These are phyloP conservation scores for Escovopsis sp. DNA, from an alignment of 2,329 filamentous ascomycete species.

Conservation along the genomic window DNA sequence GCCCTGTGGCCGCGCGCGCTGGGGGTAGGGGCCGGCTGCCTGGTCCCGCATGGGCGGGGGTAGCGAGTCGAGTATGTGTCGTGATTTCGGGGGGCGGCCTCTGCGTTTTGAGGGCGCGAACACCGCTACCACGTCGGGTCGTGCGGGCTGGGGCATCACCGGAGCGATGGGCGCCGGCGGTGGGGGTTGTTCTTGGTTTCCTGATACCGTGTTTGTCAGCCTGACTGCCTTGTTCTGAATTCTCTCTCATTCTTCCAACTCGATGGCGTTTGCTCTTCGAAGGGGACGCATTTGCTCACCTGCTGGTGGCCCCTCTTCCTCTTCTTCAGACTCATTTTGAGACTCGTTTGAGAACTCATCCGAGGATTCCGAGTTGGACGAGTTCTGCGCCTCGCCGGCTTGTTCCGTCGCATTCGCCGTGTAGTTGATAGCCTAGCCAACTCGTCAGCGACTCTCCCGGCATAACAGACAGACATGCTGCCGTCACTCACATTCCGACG, in stretches of 20 bases:
- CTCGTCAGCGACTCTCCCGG: slow-evolving; percentile 7
- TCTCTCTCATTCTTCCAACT: too few species aligned
- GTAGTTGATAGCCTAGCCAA: slow-evolving; percentile 20
- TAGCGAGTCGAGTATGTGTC: too few species aligned
- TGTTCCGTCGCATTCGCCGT: slow-evolving; percentile 13
- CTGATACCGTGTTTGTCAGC: slow-evolving; percentile 18
- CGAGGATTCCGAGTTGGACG: slow-evolving; percentile 20
- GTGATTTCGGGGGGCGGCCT: too few species aligned
- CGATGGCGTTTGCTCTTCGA: background rate
- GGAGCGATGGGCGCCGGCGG: too few species aligned
- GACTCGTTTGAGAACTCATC: slow-evolving; percentile 21
- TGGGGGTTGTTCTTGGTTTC: slow-evolving; percentile 12
- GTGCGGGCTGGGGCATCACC: too few species aligned
- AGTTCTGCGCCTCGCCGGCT: slow-evolving; percentile 14
- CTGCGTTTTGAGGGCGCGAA: background rate
- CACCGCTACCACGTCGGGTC: too few species aligned
- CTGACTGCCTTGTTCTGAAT: slow-evolving; percentile 8
- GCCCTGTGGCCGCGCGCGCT: too few species aligned
- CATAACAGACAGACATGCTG: too few species aligned
- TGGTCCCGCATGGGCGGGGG: too few species aligned
- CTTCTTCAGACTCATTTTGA: slow-evolving; percentile 18
- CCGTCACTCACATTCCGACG: slow-evolving; percentile 32
- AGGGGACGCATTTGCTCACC: slow-evolving; percentile 21
- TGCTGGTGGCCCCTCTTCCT: slow-evolving; percentile 12
- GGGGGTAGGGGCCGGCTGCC: too few species aligned